Evolutionary conservation across 2,329 filamentous ascomycete species (phyloP).

Genomic region (Leptosphaerulina australis): DNA sequence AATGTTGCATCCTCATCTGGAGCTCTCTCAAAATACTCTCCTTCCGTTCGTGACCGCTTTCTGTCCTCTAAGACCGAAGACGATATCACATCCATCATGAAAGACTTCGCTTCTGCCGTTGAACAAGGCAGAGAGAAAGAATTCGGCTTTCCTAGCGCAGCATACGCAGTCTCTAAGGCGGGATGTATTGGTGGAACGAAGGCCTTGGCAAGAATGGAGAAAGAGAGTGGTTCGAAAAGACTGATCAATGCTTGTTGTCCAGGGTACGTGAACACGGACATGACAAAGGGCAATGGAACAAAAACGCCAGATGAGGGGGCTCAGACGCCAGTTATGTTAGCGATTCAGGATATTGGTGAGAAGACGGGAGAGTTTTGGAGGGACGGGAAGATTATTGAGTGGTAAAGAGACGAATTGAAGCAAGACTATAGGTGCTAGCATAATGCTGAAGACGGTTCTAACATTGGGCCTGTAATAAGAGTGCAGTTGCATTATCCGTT

Average conservation of each 20-base stretch:
- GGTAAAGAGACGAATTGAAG: slow-evolving; percentile 32
- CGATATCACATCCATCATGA: slow-evolving; percentile 57
- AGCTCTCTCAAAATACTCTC: slow-evolving; percentile 56
- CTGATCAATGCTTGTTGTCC: slow-evolving; percentile 53
- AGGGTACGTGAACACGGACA: slow-evolving; percentile 56
- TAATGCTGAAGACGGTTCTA: no score
- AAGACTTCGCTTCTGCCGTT: slow-evolving; percentile 56
- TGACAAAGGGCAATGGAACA: slow-evolving; percentile 49
- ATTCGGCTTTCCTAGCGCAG: slow-evolving; percentile 57
- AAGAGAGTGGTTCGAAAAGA: slow-evolving; percentile 33
- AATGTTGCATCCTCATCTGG: slow-evolving; percentile 58
- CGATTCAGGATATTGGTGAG: slow-evolving; percentile 49
- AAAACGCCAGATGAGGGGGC: slow-evolving; percentile 55
- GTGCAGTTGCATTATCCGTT: no score
- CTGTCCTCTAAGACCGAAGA: slow-evolving; percentile 47
- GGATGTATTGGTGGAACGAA: slow-evolving; percentile 53
- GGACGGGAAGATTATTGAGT: slow-evolving; percentile 46
- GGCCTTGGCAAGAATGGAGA: slow-evolving; percentile 45
- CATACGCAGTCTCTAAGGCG: slow-evolving; percentile 57
- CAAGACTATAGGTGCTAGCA: no score
- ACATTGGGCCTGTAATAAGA: no score
- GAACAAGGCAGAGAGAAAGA: slow-evolving; percentile 54
- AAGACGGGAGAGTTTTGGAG: slow-evolving; percentile 51
- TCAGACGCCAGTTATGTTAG: slow-evolving; percentile 53
- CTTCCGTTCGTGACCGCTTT: slow-evolving; percentile 53